Evolutionary conservation across 306 rosid species (phyloP).

Genomic region (Vicia villosa): DNA sequence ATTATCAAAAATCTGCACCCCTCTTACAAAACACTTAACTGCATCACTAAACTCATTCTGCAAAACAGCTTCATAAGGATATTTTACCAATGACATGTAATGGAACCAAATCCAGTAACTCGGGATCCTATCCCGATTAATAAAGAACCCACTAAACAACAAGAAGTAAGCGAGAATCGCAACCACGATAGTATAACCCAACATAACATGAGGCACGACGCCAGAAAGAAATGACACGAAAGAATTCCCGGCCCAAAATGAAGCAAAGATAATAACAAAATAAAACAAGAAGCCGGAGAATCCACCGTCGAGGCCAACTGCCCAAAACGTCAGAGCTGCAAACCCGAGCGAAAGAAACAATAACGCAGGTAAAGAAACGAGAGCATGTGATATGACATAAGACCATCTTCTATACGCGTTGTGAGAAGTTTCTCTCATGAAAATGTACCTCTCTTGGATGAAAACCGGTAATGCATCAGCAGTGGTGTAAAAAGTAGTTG

Average conservation of each 20-base stretch:
- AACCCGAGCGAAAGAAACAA: constrained; percentile 64
- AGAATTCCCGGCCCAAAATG: constrained; percentile 94
- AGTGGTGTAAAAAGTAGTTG: constrained; percentile 92
- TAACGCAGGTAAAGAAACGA: constrained; percentile 56
- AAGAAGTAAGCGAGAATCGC: constrained; percentile 86
- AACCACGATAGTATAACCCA: constrained; percentile 85
- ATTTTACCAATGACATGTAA: constrained; percentile 77
- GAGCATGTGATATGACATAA: constrained; percentile 70
- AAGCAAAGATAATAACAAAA: constrained; percentile 62
- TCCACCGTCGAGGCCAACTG: constrained; percentile 94
- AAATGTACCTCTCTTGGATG: constrained; percentile 87
- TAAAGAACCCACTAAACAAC: constrained; percentile 94
- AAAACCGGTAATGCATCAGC: constrained; percentile 93
- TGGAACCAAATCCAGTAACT: constrained; percentile 95
- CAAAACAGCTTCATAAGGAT: constrained; percentile 79
- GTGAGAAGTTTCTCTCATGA: constrained; percentile 90
- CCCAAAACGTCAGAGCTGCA: constrained; percentile 72
- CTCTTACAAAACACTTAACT: constrained; percentile 68
- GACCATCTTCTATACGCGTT: constrained; percentile 82
- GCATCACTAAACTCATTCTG: constrained; percentile 73
- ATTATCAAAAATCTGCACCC: constrained; percentile 84
- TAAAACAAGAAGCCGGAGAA: constrained; percentile 62
- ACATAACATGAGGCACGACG: constrained; percentile 90
- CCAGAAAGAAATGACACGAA: constrained; percentile 90
- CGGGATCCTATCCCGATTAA: constrained; percentile 78